These are phyloP conservation scores for Neoboletus magnificus DNA, from an alignment of 768 basidiomycete species.

Conservation along the genomic window DNA sequence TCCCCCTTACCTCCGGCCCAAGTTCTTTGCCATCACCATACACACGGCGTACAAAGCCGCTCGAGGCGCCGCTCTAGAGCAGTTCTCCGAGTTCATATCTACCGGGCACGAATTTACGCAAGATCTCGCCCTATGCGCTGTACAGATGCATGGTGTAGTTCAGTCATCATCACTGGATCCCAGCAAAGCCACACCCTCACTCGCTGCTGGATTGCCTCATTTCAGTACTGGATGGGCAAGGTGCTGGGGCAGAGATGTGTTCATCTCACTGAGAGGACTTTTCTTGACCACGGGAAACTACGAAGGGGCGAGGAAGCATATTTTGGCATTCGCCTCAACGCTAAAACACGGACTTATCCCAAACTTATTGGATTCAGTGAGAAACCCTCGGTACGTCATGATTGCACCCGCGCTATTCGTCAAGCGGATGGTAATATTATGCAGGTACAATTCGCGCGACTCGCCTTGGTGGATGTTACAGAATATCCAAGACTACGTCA, in stretches of 20 bases:
- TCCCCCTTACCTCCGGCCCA: slow-evolving; percentile 89
- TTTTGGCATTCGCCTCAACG: slow-evolving; percentile 88
- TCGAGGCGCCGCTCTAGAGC: slow-evolving; percentile 77
- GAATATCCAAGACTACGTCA: slow-evolving; percentile 93
- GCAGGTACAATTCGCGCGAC: slow-evolving; percentile 92
- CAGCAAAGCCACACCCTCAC: slow-evolving; percentile 61
- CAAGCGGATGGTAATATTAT: background rate
- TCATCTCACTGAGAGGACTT: slow-evolving; percentile 89
- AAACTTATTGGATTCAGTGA: slow-evolving; percentile 87
- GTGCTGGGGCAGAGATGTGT: slow-evolving; percentile 94
- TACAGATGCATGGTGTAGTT: slow-evolving; percentile 91
- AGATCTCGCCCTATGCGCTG: slow-evolving; percentile 77
- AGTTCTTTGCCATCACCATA: slow-evolving; percentile 91
- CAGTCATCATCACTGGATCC: slow-evolving; percentile 88
- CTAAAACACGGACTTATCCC: slow-evolving; percentile 96
- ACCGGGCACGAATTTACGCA: slow-evolving; percentile 89
- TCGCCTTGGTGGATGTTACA: slow-evolving; percentile 99
- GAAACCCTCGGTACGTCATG: slow-evolving; percentile 65
- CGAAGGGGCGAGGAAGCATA: slow-evolving; percentile 82
- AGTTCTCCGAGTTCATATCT: slow-evolving; percentile 81
- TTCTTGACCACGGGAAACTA: slow-evolving; percentile 93
- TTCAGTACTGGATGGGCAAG: slow-evolving; percentile 92
- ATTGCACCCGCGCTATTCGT: background rate
- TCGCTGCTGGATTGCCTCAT: slow-evolving; percentile 95
- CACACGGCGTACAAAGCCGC: slow-evolving; percentile 93